Conservation (phyloP, 345 rosid species). For the Cardamine resedifolia region DNA sequence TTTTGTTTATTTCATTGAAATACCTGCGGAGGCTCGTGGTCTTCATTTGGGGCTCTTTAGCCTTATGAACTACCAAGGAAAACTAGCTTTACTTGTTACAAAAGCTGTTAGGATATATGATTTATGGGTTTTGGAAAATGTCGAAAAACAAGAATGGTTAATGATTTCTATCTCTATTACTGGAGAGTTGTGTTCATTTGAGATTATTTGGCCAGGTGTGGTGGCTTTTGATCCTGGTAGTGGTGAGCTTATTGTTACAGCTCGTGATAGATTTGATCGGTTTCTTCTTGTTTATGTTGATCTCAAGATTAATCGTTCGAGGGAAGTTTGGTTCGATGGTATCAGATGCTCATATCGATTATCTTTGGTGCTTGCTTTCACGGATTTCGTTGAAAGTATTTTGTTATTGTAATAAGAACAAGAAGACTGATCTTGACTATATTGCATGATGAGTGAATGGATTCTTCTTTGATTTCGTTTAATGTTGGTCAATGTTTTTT, state of each 20-base stretch:
- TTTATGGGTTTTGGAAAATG: slow-evolving; percentile 2
- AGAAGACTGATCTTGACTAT: neutral
- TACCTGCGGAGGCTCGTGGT: neutral
- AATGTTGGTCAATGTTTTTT: neutral
- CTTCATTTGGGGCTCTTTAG: neutral
- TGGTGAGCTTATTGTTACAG: neutral
- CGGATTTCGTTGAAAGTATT: neutral
- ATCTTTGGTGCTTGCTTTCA: neutral
- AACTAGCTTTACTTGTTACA: neutral
- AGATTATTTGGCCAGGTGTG: neutral
- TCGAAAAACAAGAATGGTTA: neutral
- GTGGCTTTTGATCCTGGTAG: neutral
- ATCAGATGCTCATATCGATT: neutral
- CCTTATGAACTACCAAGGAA: neutral
- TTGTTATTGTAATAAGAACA: neutral
- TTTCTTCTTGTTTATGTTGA: neutral
- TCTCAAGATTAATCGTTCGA: neutral
- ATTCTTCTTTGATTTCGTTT: neutral
- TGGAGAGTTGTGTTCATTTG: neutral
- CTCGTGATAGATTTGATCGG: neutral
- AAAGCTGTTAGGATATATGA: neutral
- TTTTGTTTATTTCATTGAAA: neutral
- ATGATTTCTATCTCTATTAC: neutral
- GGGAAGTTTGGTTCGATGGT: neutral
- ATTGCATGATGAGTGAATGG: neutral